These are phyloP conservation scores for Trypanosoma avium DNA, from an alignment of 208 protist genomes.

Conservation along the genomic window DNA sequence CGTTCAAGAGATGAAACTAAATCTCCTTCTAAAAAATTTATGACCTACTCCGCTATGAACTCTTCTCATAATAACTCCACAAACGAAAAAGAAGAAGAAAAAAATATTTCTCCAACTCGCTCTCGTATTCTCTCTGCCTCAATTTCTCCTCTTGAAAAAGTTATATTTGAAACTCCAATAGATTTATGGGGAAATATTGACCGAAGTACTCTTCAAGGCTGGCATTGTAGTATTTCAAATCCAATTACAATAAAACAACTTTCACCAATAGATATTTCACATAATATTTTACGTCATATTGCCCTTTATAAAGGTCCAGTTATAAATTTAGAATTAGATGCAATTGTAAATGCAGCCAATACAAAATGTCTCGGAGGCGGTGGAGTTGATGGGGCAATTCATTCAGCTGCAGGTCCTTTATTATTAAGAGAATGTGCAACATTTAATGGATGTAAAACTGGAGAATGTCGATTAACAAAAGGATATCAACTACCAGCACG, in stretches of 20 bases:
- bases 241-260: constrained; percentile 19
- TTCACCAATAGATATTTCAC: constrained; percentile 12
- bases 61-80: not conserved
- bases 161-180: constrained; percentile 35
- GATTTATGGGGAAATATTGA: constrained; percentile 31
- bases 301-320: constrained; percentile 43
- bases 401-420: constrained; percentile 59
- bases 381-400: constrained; percentile 85
- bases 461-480: constrained; percentile 57
- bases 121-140: constrained; percentile 19
- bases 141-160: constrained; percentile 30
- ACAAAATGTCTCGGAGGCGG: constrained; percentile 55
- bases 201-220: constrained; percentile 24
- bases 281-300: constrained; percentile 35
- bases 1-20: not conserved
- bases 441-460: constrained; percentile 52
- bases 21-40: not conserved
- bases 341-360: constrained; percentile 88
- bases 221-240: constrained; percentile 10
- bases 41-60: constrained; percentile 23
- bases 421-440: constrained; percentile 56
- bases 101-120: constrained; percentile 4
- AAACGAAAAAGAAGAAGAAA: not conserved
- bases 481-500: constrained; percentile 69
- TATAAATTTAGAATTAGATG: constrained; percentile 56